Evolutionary conservation across 495 filamentous ascomycete genomes (phyloP).

Genomic region (Neohortaea acidophila): DNA sequence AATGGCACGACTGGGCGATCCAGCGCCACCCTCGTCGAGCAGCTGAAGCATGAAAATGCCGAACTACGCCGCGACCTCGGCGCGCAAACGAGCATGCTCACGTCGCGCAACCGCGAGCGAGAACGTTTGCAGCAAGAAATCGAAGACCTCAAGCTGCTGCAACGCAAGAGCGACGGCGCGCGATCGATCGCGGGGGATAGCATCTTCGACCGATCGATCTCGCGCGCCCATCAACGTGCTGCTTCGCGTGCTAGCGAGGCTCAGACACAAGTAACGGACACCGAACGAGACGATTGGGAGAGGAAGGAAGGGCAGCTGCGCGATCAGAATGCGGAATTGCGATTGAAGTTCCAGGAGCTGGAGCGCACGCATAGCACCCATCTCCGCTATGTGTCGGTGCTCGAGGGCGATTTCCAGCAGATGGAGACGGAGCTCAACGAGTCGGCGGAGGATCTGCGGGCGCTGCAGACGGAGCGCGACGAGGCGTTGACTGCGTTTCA

Average conservation of each 20-base stretch:
- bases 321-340: slow-evolving; percentile 69
- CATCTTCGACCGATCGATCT: slow-evolving; percentile 82
- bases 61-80: slow-evolving; percentile 83
- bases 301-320: slow-evolving; percentile 66
- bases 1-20: slow-evolving; percentile 41
- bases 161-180: slow-evolving; percentile 47
- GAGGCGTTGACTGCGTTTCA: slow-evolving; percentile 65
- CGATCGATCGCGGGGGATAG: slow-evolving; percentile 68
- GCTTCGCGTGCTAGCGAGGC: slow-evolving; percentile 57
- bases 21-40: slow-evolving; percentile 53
- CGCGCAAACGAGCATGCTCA: slow-evolving; percentile 94
- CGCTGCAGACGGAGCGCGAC: slow-evolving; percentile 73
- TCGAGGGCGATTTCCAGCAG: slow-evolving; percentile 23
- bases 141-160: slow-evolving; percentile 80
- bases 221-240: slow-evolving; percentile 60
- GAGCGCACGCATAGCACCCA: slow-evolving; percentile 29
- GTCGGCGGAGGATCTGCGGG: slow-evolving; percentile 49
- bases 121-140: slow-evolving; percentile 93
- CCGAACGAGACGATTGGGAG: slow-evolving; percentile 63
- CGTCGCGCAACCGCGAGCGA: slow-evolving; percentile 85
- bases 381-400: slow-evolving; percentile 25
- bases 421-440: slow-evolving; percentile 26
- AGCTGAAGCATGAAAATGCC: slow-evolving; percentile 80
- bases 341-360: slow-evolving; percentile 52
- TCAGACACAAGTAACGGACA: slow-evolving; percentile 55